phyloP scores from a whole-genome alignment of 2,329 filamentous ascomycete species.

The Arthroderma sp. region DNA sequence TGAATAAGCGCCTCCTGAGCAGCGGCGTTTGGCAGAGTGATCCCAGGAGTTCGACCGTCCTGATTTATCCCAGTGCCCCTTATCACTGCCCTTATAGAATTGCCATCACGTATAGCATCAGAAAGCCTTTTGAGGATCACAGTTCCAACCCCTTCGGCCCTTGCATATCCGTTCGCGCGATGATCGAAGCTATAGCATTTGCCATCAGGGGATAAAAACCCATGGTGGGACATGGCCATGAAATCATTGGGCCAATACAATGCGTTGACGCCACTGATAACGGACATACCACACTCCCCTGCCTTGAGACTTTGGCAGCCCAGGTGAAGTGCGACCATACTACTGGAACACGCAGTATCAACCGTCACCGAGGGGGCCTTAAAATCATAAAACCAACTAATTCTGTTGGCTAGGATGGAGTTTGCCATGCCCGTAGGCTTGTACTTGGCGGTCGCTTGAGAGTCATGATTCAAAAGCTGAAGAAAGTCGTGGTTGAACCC shows the following conservation, averaged over 20 bases:
- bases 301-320: conserved; percentile 14
- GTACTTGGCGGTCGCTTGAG: conserved; percentile 8
- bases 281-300: conserved; percentile 11
- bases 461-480: conserved; percentile 7
- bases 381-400: conserved; percentile 19
- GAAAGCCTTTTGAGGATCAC: conserved; percentile 20
- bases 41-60: conserved; percentile 17
- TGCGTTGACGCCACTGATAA: conserved; percentile 8
- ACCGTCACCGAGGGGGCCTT: conserved; percentile 15
- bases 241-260: conserved; percentile 4
- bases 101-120: conserved; percentile 20
- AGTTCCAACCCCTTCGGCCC: conserved; percentile 23
- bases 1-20: conserved; percentile 20
- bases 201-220: conserved; percentile 15
- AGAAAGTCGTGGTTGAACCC: conserved; percentile 11
- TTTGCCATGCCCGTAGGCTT: conserved; percentile 4
- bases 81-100: conserved; percentile 24
- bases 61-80: conserved; percentile 17
- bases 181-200: conserved; percentile 22
- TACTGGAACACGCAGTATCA: conserved; percentile 18
- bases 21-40: conserved; percentile 13
- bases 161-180: conserved; percentile 21
- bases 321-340: conserved; percentile 18
- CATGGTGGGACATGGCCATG: conserved; percentile 5
- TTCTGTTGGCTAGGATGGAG: conserved; percentile 16